Evolutionary conservation across 2,329 filamentous ascomycete genomes (phyloP).

Genomic region (Pyricularia grisea): DNA sequence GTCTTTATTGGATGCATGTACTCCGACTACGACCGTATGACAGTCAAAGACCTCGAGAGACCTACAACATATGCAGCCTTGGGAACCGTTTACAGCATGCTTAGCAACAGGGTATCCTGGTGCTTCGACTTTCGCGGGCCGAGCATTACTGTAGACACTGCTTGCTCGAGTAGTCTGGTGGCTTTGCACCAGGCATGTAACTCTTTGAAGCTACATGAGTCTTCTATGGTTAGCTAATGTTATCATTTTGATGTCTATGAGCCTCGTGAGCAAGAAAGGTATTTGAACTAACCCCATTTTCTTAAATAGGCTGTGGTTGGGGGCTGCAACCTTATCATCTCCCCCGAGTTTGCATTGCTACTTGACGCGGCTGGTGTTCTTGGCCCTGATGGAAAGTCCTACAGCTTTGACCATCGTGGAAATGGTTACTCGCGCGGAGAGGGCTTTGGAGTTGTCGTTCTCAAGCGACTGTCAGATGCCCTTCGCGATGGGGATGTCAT

Average conservation of each 20-base stretch:
- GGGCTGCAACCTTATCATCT: slow-evolving; percentile 14
- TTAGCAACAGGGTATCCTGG: slow-evolving; percentile 26
- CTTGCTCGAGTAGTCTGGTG: slow-evolving; percentile 25
- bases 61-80: slow-evolving; percentile 16
- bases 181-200: slow-evolving; percentile 21
- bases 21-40: slow-evolving; percentile 14
- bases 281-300: neutral
- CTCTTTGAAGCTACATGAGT: slow-evolving; percentile 9
- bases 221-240: slow-evolving; percentile 10
- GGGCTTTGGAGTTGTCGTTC: slow-evolving; percentile 36
- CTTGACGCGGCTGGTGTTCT: slow-evolving; percentile 11
- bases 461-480: slow-evolving; percentile 40
- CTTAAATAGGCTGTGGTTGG: slow-evolving; percentile 13
- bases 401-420: slow-evolving; percentile 28
- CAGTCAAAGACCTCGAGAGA: slow-evolving; percentile 13
- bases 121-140: slow-evolving; percentile 24
- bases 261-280: neutral
- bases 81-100: slow-evolving; percentile 19
- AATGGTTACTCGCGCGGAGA: slow-evolving; percentile 44
- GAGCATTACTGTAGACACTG: slow-evolving; percentile 27
- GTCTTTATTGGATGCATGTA: slow-evolving; percentile 15
- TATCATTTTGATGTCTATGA: neutral
- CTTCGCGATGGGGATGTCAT: slow-evolving; percentile 29
- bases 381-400: slow-evolving; percentile 10
- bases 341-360: slow-evolving; percentile 9